Base-by-base conservation (phyloP, 345 rosid genomes). In the Gossypium raimondii region DNA sequence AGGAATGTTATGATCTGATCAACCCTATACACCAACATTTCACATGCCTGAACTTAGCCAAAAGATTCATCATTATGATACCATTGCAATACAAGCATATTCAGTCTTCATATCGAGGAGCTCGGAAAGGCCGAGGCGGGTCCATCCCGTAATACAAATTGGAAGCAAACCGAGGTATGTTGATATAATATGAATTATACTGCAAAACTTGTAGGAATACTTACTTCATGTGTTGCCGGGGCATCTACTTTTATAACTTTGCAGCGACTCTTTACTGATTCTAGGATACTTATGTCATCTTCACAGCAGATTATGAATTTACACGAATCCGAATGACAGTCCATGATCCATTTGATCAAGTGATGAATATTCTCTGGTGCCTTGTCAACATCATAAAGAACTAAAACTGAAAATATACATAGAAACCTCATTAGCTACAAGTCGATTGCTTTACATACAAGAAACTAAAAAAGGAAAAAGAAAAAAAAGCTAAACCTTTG, bases 271-370 rank as follows among this genome's bases (percentile, higher is more conserved):
- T 76, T 88, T 60, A 90, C 89, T 2, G 89, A 77, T 71, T 83
- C 89, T 9, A 83, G 67, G 70, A 87, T 80, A 73, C 78, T 60
- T 12, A 50, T 72, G 70, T 88, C 91, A 74, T 90, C 95, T 77
- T 87, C 89, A 61, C 90, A 90, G 69, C 89, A 87, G 24, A 88
- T 75, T n/a, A 90, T 61, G 45, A 87, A 89, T 73, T 86, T 90
- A 76, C 84, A 85, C 61, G 85, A 70, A 74, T 90, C 90, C 0
- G 91, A 81, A 43, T 90, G 85, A 63, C 94, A 81, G 79, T 90
- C 92, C 82, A 90, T 87, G 20, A 86, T 84, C 92, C 90, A 88
- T 84, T 88, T 88, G 65, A 88, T 84, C 86, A 90, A 74, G 80
- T 87, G 87, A 61, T 82, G 90, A 41, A 87, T 76, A 70, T 62